Evolutionary conservation across 2,329 filamentous ascomycete species (phyloP), one percentile per base, ranked within the genome.

Genomic region (Eurotiales sp.): DNA sequence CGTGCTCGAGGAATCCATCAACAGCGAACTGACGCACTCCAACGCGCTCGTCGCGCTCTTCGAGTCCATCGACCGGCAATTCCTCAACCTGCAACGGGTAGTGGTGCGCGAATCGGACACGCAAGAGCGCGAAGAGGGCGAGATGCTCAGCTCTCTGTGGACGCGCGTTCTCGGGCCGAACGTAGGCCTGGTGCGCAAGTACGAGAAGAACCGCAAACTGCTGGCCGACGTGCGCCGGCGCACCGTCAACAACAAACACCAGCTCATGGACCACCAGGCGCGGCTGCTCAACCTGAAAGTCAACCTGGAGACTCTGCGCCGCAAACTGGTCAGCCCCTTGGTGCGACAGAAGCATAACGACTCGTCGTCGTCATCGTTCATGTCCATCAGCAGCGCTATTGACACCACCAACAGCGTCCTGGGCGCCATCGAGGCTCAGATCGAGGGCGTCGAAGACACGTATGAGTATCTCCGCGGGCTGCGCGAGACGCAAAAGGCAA

Each of bases 1-100:
- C 30, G 88, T 93, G 0, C 82, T 96, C 19, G 92, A 97, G 72
- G 90, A 96, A 56, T 87, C 88, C 54, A 95, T 96, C 67, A 83
- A 86, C 61, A 86, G 82, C 58, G 91, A 97, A 70, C 78, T 96
- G 17, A 84, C 85, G 49, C 86, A 92, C 70, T 87, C 86, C 36
- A 81, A 90, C 1, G 81, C 84, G 1, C 82, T 96, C 12, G 95
- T 96, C 68, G 82, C 82, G 3, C 83, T 96, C n/a, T 96, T 96
- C 68, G 90, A 96, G 67, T 82, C 85, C 53, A 90, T 96, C 59
- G 92, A 97, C 71, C 82, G 84, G 48, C 90, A 95, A 67, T 96
- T 96, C 70, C 80, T 90, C 55, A 95, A 93, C 66, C 79, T 96
- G 1, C 89, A 89, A 56, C 86, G 90, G 55, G 87, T 84, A 4